Conservation (phyloP, 2,329 filamentous ascomycete genomes). For the Myrmaecium sp. region DNA sequence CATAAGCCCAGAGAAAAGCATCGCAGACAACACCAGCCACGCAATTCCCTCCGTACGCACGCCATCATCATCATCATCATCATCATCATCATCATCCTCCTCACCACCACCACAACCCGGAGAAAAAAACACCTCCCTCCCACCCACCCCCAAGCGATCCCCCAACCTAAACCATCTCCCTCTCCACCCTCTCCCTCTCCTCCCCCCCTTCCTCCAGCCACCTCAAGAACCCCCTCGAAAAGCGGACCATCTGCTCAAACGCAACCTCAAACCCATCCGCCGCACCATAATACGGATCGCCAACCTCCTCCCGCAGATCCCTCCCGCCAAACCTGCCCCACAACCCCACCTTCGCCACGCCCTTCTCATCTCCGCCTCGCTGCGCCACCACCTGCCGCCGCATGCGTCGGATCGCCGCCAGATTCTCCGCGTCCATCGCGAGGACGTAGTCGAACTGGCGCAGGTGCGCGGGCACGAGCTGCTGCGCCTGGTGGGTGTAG, state of each 20-base stretch:
- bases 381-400: constrained; percentile 33
- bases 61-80: no score
- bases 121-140: no score
- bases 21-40: no score
- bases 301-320: constrained; percentile 48
- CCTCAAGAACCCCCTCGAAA: constrained; percentile 59
- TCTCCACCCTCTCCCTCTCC: constrained; percentile 1
- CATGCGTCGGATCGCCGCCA: constrained; percentile 49
- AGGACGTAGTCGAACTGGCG: constrained; percentile 80
- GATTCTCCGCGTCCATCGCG: constrained; percentile 80
- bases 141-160: no score
- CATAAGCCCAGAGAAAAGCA: no score
- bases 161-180: background rate
- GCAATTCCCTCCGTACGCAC: no score
- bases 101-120: no score
- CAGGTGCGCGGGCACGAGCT: constrained; percentile 59
- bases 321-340: constrained; percentile 67
- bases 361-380: constrained; percentile 17
- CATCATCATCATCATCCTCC: no score
- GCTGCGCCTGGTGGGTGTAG: constrained; percentile 62
- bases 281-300: constrained; percentile 89
- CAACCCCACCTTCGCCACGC: constrained; percentile 46
- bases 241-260: constrained; percentile 69
- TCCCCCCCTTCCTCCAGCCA: constrained; percentile 29
- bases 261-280: constrained; percentile 64